phyloP scores from a whole-genome alignment of 768 basidiomycete genomes.

The Cubamyces lactineus region DNA sequence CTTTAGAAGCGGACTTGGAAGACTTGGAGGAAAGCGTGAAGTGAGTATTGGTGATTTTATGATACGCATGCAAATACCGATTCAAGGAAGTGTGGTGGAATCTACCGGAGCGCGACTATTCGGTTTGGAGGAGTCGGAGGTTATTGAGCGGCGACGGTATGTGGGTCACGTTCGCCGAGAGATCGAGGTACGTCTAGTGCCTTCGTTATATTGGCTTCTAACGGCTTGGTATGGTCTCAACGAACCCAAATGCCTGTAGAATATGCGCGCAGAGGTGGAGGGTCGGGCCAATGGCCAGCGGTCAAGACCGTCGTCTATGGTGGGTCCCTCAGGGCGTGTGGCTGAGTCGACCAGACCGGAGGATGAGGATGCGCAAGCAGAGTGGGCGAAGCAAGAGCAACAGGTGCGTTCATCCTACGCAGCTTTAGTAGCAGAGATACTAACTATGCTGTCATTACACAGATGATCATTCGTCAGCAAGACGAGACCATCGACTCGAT shows the following conservation, averaged over 20 bases:
- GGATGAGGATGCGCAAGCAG: constrained; percentile 65
- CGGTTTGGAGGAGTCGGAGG: constrained; percentile 79
- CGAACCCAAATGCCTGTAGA: constrained; percentile 46
- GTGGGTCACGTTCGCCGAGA: constrained; percentile 74
- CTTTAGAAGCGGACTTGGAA: constrained; percentile 85
- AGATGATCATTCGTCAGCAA: constrained; percentile 89
- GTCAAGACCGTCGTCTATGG: constrained; percentile 31
- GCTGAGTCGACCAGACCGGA: constrained; percentile 9
- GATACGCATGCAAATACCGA: background rate
- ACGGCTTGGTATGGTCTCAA: no score
- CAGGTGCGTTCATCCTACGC: constrained; percentile 64
- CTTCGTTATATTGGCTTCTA: background rate
- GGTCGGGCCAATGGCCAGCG: constrained; percentile 25
- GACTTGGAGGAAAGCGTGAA: constrained; percentile 94
- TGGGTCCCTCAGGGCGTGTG: constrained; percentile 20
- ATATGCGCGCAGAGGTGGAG: constrained; percentile 69
- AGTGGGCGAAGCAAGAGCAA: constrained; percentile 88
- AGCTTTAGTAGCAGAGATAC: background rate
- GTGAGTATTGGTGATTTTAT: constrained; percentile 43
- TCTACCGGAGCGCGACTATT: constrained; percentile 82
- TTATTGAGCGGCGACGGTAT: constrained; percentile 74
- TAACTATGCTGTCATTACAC: background rate
- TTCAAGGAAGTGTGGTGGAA: constrained; percentile 72
- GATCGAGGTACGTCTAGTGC: constrained; percentile 63
- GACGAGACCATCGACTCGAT: constrained; percentile 89